Evolutionary conservation across 2,329 filamentous ascomycete species (phyloP), one percentile per base, ranked within the genome.

Genomic region (Paecilomyces sp.): DNA sequence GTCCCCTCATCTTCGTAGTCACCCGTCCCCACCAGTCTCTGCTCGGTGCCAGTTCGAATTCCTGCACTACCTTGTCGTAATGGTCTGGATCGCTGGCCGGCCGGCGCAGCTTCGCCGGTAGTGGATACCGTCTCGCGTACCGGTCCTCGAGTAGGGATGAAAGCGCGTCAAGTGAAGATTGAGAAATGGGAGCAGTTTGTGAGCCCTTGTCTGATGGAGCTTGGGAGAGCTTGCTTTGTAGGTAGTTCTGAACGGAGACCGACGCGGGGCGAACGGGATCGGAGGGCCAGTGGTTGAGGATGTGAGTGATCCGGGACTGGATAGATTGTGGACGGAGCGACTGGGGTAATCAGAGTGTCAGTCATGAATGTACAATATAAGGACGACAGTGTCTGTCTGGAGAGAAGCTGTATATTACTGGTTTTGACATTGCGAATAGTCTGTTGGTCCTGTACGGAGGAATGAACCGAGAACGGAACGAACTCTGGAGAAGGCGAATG

Each of bases 101-200:
- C 60, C 75, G 73, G 63, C 83, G 76, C 64, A 83, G 65, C 18
- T 70, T 72, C 22, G 75, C 67, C 1, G 80, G 72, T 1, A 83
- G 63, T 2, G 81, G 81, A 62, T 80, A 83, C 66, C 77, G 67
- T 41, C 79, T 82, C 54, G 72, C 74, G 65, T 85, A 86, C 55
- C 82, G 74, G 67, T 87, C 79, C 64, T 86, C 83, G 2, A 88
- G 74, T n/a, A 88, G 73, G 2, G 82, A 79, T 62, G 83, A 85
- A 1, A 87, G 78, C 3, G 83, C 84, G 65, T 86, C 86, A 58
- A 85, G 66, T 24, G 72, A 75, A n/a, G 72, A 61, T 68, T 75
- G 65, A 58, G 72, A 68, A 57, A 72, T 65, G 59, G 63, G 63
- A 50, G 58, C 55, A 47, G 63, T 54, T 58, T 64, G 59, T 18